Base-by-base conservation (phyloP, 2,329 filamentous ascomycete genomes). In the Diaporthe capsici region DNA sequence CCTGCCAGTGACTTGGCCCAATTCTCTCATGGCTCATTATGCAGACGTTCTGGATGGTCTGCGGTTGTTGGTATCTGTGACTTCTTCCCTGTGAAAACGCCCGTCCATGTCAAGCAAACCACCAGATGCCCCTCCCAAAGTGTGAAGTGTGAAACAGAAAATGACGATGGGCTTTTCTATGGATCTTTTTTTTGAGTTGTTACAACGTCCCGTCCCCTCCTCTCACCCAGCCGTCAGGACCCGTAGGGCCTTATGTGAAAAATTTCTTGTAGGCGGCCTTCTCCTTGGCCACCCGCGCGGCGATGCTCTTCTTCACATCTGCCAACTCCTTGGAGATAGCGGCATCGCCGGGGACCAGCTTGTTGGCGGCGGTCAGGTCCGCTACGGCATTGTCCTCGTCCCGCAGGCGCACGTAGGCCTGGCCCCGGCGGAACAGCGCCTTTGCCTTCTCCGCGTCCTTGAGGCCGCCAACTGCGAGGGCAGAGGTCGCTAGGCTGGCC, bases 241-340 rank as follows among this genome's bases (percentile, higher is more conserved):
- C 37, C 22, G 8, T 20, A 2, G 10, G n/a, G 37, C 31, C 47
- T 84, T 81, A 92, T 55, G 87, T 84, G 83, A 98, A 98, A 86
- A 97, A 97, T 87, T 98, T 98, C 87, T 94, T 94, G 84, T 96
- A 98, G 8, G 93, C 94, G 80, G 94, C 95, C 90, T 96, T 97
- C 88, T 98, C 95, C 91, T 96, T 98, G 83, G 94, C 94, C 77
- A 92, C 89, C 77, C 93, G 90, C 75, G 93, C 94, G 15, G 91
- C 89, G 37, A 94, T 90, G 80, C 89, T 91, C 87, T 93, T 93
- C 90, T 96, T 98, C 71, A 97, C 92, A n/a, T 89, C 86, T 25
- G 90, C 89, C 73, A 97, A 89, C 86, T 98, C 95, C 80, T 91
- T 93, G 76, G 88, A 85, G 78, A 98, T 91, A 63, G 91, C 94